Evolutionary conservation across 2,329 filamentous ascomycete genomes (phyloP).

Genomic region (Amauroascus verrucosus): DNA sequence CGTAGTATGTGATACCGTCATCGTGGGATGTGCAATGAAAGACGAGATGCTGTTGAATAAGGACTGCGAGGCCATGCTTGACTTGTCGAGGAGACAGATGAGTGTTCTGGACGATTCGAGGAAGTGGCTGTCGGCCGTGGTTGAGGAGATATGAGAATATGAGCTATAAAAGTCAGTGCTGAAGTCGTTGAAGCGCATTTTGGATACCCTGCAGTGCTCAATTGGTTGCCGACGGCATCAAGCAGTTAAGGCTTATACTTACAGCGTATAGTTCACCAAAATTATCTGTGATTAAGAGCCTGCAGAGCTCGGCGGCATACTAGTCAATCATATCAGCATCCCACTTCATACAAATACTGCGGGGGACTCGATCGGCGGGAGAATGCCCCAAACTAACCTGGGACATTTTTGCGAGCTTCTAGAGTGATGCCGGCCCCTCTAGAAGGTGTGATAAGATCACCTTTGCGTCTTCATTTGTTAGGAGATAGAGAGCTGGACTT

Average conservation of each 20-base stretch:
- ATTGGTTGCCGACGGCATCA: not conserved
- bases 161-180: conserved; percentile 46
- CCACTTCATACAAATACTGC: conserved; percentile 12
- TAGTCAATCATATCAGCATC: conserved; percentile 29
- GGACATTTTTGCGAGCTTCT: conserved; percentile 51
- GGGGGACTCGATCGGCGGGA: not conserved
- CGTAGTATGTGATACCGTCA: conserved; percentile 61
- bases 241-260: conserved; percentile 31
- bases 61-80: conserved; percentile 68
- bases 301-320: conserved; percentile 76
- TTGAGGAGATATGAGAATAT: conserved; percentile 71
- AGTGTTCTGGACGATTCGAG: conserved; percentile 60
- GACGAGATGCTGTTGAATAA: conserved; percentile 80
- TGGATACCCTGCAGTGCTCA: not conserved
- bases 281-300: conserved; percentile 75
- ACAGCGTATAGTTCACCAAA: conserved; percentile 90
- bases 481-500: not conserved
- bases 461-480: conserved; percentile 7
- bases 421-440: conserved; percentile 69
- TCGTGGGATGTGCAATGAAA: conserved; percentile 59
- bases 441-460: conserved; percentile 41
- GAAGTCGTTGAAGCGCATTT: not conserved
- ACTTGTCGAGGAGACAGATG: conserved; percentile 64
- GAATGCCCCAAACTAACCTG: conserved; percentile 40
- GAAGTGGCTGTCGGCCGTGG: conserved; percentile 64